Evolutionary conservation across 176 grass and related monocot species (phyloP).

Genomic region (Musa schizocarpa): DNA sequence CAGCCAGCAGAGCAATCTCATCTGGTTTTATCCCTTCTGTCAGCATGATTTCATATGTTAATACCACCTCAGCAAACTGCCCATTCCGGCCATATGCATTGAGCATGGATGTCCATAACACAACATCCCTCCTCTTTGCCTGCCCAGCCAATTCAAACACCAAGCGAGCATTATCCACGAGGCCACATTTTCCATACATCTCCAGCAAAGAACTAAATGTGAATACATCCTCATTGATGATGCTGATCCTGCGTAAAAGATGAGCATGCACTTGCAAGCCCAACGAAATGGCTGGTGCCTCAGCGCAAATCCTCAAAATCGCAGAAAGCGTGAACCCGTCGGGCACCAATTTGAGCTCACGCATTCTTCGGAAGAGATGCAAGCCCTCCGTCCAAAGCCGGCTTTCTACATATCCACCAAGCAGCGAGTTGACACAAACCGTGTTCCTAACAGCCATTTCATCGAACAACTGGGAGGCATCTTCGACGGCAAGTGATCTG

Average conservation of each 20-base stretch:
- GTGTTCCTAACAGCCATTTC: slow-evolving; percentile 35
- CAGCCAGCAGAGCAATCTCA: slow-evolving; percentile 36
- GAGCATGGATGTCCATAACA: slow-evolving; percentile 55
- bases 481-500: slow-evolving; percentile 10
- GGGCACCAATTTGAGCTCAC: slow-evolving; percentile 5
- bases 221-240: slow-evolving; percentile 28
- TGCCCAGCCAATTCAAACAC: slow-evolving; percentile 23
- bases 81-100: slow-evolving; percentile 51
- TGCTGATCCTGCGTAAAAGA: slow-evolving; percentile 20
- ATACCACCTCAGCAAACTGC: slow-evolving; percentile 38
- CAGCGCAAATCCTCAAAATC: slow-evolving; percentile 33
- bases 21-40: slow-evolving; percentile 29
- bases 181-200: slow-evolving; percentile 59
- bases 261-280: slow-evolving; percentile 33
- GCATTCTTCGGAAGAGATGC: slow-evolving; percentile 28
- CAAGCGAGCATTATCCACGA: slow-evolving; percentile 22
- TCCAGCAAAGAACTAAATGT: slow-evolving; percentile 33
- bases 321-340: slow-evolving; percentile 44
- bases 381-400: slow-evolving; percentile 23
- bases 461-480: slow-evolving; percentile 51
- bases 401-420: slow-evolving; percentile 26
- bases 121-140: slow-evolving; percentile 26
- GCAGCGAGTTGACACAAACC: slow-evolving; percentile 50
- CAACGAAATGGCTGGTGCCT: slow-evolving; percentile 18
- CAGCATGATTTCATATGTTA: slow-evolving; percentile 41